These are phyloP conservation scores for Chalciporus piperatoides DNA, from an alignment of 1,284 basidiomycete species.

Conservation along the genomic window DNA sequence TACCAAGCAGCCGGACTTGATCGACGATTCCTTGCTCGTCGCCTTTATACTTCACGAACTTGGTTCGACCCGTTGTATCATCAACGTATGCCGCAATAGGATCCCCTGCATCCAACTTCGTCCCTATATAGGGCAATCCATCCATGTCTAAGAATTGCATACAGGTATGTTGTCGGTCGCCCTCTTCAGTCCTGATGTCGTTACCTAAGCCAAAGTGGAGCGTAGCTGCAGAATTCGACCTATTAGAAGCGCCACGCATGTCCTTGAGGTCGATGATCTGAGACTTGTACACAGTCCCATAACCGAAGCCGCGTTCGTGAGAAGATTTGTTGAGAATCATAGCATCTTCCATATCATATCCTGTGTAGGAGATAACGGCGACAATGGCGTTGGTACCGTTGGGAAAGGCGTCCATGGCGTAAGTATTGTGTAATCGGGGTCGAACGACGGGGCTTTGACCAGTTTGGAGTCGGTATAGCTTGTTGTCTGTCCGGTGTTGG, in stretches of 20 bases:
- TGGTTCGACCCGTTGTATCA: conserved; percentile 80
- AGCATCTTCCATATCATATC: conserved; percentile 99
- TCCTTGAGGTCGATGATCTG: conserved; percentile 91
- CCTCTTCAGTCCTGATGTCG: conserved; percentile 62
- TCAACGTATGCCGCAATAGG: conserved; percentile 86
- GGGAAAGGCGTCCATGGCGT: conserved; percentile 98
- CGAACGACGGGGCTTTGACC: conserved; percentile 96
- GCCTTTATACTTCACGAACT: conserved; percentile 94
- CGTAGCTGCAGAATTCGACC: conserved; percentile 49
- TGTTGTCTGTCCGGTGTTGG: conserved; percentile 95
- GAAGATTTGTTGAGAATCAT: conserved; percentile 99
- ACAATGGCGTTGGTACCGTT: conserved; percentile 99
- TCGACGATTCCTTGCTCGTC: conserved; percentile 93
- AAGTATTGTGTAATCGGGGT: conserved; percentile 89
- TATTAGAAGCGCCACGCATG: conserved; percentile 61
- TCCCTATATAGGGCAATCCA: conserved; percentile 82
- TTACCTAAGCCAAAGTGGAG: conserved; percentile 86
- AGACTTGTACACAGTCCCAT: conserved; percentile 97
- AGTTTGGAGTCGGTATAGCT: conserved; percentile 93
- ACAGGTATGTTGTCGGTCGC: conserved; percentile 55
- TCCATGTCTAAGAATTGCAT: conserved; percentile 74
- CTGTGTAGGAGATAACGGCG: conserved; percentile 99
- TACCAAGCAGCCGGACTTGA: conserved; percentile 88
- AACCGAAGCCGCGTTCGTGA: conserved; percentile 96
- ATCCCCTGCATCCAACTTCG: conserved; percentile 70